Evolutionary conservation across 768 basidiomycete species (phyloP).

Genomic region (Leucosporidium scottii): DNA sequence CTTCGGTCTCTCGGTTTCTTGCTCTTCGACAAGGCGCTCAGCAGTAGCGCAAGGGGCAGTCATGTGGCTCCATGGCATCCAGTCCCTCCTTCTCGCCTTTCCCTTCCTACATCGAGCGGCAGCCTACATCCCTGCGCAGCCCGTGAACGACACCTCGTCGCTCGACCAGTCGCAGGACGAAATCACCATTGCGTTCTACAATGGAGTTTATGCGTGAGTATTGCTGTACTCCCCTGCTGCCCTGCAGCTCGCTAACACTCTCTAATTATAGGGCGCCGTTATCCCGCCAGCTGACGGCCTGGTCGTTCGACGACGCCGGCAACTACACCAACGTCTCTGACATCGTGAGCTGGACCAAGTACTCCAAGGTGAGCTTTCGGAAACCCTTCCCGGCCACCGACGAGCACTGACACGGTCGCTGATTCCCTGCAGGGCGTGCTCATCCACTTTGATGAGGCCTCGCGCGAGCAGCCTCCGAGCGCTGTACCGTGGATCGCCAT

Average conservation of each 20-base stretch:
- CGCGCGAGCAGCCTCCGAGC: slow-evolving; percentile 42
- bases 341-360: slow-evolving; percentile 44
- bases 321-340: slow-evolving; percentile 56
- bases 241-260: too few relatives aligned
- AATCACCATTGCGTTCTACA: too few relatives aligned
- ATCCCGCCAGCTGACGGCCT: slow-evolving; percentile 15
- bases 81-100: too few relatives aligned
- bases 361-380: slow-evolving; percentile 12
- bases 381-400: neutral
- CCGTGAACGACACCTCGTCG: slow-evolving; percentile 57
- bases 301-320: slow-evolving; percentile 32
- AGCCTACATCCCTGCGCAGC: slow-evolving; percentile 64
- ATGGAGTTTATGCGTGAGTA: neutral
- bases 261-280: slow-evolving; percentile 4
- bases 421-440: slow-evolving; percentile 54
- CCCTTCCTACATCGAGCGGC: slow-evolving; percentile 1
- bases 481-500: slow-evolving; percentile 86
- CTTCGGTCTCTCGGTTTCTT: too few relatives aligned
- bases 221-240: neutral
- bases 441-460: slow-evolving; percentile 70
- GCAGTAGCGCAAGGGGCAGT: too few relatives aligned
- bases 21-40: too few relatives aligned
- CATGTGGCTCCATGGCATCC: too few relatives aligned
- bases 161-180: too few relatives aligned
- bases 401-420: neutral